These are phyloP conservation scores for Ceratocystis diversiconidia DNA, from an alignment of 2,329 filamentous ascomycete species.

Conservation along the genomic window DNA sequence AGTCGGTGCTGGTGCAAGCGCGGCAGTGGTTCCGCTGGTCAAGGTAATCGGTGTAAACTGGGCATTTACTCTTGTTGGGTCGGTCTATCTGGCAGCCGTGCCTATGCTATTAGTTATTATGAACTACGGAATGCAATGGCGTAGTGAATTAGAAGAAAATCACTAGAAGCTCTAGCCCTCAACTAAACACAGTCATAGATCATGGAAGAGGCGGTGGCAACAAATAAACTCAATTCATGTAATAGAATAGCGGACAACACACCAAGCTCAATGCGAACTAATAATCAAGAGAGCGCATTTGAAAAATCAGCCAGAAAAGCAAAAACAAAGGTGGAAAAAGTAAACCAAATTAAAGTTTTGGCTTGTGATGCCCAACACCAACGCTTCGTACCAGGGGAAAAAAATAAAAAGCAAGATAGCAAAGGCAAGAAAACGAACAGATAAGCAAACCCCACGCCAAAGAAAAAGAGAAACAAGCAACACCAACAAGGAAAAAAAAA, in stretches of 20 bases:
- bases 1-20: conserved; percentile 39
- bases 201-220: too few species aligned
- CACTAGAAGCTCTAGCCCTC: too few species aligned
- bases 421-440: not conserved
- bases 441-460: conserved; percentile 7
- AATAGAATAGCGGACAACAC: not conserved
- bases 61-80: conserved; percentile 36
- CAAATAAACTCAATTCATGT: not conserved
- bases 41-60: conserved; percentile 36
- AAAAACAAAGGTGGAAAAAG: not conserved
- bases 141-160: not conserved
- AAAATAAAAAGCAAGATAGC: not conserved
- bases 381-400: conserved; percentile 6
- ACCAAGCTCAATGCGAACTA: too few species aligned
- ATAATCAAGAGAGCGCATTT: not conserved
- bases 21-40: conserved; percentile 39
- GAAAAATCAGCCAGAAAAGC: not conserved
- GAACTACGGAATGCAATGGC: conserved; percentile 17
- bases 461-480: not conserved
- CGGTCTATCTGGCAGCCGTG: conserved; percentile 29
- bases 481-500: not conserved
- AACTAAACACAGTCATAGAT: too few species aligned
- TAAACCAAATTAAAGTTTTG: conserved; percentile 3
- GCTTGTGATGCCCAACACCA: conserved; percentile 10
- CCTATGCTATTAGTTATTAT: conserved; percentile 31